A percentile compares a stretch with the other conserved stretches of the same genome.
These are phyloP conservation scores for Senna tora DNA, from an alignment of 306 rosid species.

Conservation along the genomic window DNA sequence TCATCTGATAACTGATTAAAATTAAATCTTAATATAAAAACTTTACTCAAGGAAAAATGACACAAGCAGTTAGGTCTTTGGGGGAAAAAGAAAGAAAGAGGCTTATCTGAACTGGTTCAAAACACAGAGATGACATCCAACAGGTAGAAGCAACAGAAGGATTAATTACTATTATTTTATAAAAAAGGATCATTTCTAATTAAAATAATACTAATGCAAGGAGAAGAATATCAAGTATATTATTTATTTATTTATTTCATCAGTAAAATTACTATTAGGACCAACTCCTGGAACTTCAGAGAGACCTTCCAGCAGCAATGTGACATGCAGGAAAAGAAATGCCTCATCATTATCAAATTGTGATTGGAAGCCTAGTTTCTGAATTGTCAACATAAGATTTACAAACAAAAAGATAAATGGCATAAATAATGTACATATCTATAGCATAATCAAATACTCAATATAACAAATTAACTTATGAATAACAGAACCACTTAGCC, in stretches of 20 bases:
- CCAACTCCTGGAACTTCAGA: constrained; percentile 7
- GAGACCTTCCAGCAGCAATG: constrained; percentile 15
- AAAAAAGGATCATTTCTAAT: neutral
- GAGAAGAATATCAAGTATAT: neutral
- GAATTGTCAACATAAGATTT: neutral
- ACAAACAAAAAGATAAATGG: neutral
- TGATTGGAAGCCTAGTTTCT: neutral
- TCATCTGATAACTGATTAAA: constrained; percentile 12
- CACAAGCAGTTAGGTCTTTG: neutral
- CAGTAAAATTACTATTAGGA: neutral
- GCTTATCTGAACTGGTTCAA: constrained; percentile 12
- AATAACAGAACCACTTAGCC: neutral
- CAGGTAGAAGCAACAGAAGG: constrained; percentile 26
- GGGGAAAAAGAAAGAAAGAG: too few relatives aligned
- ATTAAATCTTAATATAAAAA: constrained; percentile 3
- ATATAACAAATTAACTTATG: neutral
- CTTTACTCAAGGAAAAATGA: neutral
- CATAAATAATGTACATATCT: neutral
- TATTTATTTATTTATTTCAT: constrained; percentile 24
- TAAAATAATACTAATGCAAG: constrained; percentile 2
- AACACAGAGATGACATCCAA: constrained; percentile 21
- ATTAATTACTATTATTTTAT: neutral
- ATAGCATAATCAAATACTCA: neutral
- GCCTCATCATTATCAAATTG: neutral
- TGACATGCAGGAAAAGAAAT: constrained; percentile 30